A percentile compares a stretch with the other conserved stretches of the same genome.
Conservation (phyloP, 2,329 filamentous ascomycete genomes). For the Rhinocladiella similis region DNA sequence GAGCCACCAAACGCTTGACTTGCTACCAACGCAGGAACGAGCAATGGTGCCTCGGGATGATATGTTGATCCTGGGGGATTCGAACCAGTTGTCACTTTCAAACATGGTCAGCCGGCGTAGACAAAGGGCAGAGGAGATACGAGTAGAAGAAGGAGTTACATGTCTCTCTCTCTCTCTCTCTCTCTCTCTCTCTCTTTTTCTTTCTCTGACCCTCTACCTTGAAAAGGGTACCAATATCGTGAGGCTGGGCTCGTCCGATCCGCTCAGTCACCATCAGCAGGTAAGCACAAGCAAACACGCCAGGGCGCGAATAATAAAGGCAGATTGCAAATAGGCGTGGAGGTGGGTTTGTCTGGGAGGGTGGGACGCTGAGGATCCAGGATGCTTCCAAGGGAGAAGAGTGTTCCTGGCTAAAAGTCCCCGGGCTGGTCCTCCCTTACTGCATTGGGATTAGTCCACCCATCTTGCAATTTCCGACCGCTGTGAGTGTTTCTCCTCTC, state of each 20-base stretch:
- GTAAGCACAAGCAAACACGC: not conserved
- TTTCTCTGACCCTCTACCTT: no score
- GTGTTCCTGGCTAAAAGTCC: not conserved
- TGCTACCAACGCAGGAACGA: conserved; percentile 19
- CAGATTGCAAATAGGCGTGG: not conserved
- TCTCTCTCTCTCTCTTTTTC: no score
- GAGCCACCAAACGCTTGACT: not conserved
- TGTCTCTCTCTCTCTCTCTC: no score
- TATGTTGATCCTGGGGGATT: conserved; percentile 8
- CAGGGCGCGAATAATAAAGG: not conserved
- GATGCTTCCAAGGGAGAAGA: not conserved
- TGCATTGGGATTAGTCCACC: not conserved
- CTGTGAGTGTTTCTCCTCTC: no score
- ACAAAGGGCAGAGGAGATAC: no score
- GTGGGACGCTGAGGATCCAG: not conserved
- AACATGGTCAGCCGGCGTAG: no score
- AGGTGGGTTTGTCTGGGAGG: not conserved
- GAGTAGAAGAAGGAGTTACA: no score
- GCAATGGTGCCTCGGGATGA: conserved; percentile 8
- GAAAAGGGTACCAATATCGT: no score
- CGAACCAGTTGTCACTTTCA: not conserved
- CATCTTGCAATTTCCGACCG: not conserved
- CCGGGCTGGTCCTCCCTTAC: not conserved
- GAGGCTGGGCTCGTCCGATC: no score
- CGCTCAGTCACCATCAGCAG: not conserved